These are phyloP conservation scores for Colletotrichum eleusines DNA, from an alignment of 2,329 filamentous ascomycete genomes.

Conservation along the genomic window DNA sequence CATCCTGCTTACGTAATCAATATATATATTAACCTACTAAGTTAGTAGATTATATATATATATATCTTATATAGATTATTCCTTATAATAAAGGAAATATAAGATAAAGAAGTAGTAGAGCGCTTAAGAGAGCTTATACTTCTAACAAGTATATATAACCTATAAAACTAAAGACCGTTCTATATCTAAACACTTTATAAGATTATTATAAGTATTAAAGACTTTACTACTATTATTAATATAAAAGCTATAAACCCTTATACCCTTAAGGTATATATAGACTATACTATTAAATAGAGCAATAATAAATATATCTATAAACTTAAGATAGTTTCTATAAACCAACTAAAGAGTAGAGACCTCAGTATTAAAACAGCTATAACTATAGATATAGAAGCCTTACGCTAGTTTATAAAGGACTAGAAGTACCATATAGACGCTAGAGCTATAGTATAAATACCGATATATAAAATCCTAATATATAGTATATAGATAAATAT, in stretches of 20 bases:
- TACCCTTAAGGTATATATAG: not conserved
- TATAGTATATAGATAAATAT: slow-evolving; percentile 13
- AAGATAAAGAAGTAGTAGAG: no score
- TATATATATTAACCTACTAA: no score
- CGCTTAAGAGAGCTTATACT: no score
- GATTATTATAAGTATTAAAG: slow-evolving; percentile 1
- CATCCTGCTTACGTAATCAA: no score
- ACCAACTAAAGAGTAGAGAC: slow-evolving; percentile 18
- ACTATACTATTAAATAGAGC: slow-evolving; percentile 31
- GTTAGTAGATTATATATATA: no score
- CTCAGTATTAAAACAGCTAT: slow-evolving; percentile 19
- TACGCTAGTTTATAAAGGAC: slow-evolving; percentile 8
- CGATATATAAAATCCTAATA: slow-evolving; percentile 4
- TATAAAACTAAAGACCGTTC: not conserved
- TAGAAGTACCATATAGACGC: slow-evolving; percentile 21
- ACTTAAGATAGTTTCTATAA: slow-evolving; percentile 5
- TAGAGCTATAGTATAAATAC: slow-evolving; percentile 3
- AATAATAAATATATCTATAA: slow-evolving; percentile 14
- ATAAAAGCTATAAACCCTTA: not conserved
- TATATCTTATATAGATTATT: no score
- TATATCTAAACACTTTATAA: not conserved
- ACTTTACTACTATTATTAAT: not conserved
- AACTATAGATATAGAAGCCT: slow-evolving; percentile 13
- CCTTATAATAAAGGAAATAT: no score
- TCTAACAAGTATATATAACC: not conserved